phyloP scores from a whole-genome alignment of 306 rosid genomes.

The Herpetospermum pedunculosum region DNA sequence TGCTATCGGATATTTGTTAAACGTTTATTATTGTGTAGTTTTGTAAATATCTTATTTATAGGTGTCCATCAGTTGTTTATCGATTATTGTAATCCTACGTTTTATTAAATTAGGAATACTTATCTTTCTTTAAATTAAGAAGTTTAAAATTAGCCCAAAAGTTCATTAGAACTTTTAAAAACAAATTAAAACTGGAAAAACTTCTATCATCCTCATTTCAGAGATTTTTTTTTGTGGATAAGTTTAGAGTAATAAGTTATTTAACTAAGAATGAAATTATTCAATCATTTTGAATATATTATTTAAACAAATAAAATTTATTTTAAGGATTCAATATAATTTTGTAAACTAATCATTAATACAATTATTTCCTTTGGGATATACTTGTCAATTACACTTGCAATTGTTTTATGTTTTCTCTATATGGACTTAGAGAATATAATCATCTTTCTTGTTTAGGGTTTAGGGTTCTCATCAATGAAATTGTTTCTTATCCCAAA shows the following conservation, averaged over 20 bases:
- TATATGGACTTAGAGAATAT: neutral
- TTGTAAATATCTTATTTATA: neutral
- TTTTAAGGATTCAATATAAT: neutral
- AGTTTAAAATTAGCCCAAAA: neutral
- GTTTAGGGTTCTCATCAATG: no score
- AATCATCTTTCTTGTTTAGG: conserved; percentile 17
- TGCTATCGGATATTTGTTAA: neutral
- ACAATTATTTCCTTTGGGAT: neutral
- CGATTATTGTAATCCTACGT: neutral
- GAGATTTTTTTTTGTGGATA: neutral
- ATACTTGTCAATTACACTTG: neutral
- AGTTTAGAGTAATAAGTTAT: neutral
- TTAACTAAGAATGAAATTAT: neutral
- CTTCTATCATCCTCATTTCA: neutral
- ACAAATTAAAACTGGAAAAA: neutral
- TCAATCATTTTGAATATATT: neutral
- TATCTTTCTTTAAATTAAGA: neutral
- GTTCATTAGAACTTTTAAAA: neutral
- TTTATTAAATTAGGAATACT: neutral
- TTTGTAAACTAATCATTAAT: neutral
- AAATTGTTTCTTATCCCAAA: no score
- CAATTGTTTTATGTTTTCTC: neutral
- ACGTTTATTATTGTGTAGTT: neutral
- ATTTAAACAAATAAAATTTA: neutral
- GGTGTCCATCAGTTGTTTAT: neutral